Percentiles rank a stretch among this genome's conserved stretches.
Conservation (phyloP, 441 rosid species). For the Mallotus japonicus region DNA sequence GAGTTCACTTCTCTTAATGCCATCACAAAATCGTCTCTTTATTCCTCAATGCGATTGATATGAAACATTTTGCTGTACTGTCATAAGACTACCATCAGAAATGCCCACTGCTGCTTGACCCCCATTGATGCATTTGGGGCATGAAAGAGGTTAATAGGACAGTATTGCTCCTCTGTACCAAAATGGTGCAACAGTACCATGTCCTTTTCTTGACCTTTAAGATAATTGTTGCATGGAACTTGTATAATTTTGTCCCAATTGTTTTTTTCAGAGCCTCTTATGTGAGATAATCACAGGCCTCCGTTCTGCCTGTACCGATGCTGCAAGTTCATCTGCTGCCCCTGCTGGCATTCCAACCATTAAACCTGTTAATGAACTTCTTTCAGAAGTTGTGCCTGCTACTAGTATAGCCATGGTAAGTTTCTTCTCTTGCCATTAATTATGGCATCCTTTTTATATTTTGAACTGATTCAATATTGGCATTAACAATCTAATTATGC, state of each 20-base stretch:
- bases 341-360: constrained; percentile 51
- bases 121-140: background rate
- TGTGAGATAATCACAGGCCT: constrained; percentile 80
- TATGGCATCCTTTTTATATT: background rate
- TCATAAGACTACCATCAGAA: background rate
- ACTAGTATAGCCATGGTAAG: constrained; percentile 34
- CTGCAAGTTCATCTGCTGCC: constrained; percentile 85
- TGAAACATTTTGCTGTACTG: background rate
- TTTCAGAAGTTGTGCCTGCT: constrained; percentile 54
- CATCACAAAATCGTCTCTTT: background rate
- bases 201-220: background rate
- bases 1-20: background rate
- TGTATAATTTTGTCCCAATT: constrained; percentile 11
- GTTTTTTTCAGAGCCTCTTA: constrained; percentile 52
- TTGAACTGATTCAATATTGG: background rate
- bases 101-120: background rate
- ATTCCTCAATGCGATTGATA: background rate
- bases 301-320: constrained; percentile 57
- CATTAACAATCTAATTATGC: constrained; percentile 31
- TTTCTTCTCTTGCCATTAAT: constrained; percentile 16
- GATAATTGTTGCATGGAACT: constrained; percentile 9
- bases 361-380: constrained; percentile 65
- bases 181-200: background rate
- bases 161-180: background rate
- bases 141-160: background rate